A percentile compares a stretch with the other conserved stretches of the same genome.
Conservation (phyloP, 768 basidiomycete species). For the Leccinellum luteum region DNA sequence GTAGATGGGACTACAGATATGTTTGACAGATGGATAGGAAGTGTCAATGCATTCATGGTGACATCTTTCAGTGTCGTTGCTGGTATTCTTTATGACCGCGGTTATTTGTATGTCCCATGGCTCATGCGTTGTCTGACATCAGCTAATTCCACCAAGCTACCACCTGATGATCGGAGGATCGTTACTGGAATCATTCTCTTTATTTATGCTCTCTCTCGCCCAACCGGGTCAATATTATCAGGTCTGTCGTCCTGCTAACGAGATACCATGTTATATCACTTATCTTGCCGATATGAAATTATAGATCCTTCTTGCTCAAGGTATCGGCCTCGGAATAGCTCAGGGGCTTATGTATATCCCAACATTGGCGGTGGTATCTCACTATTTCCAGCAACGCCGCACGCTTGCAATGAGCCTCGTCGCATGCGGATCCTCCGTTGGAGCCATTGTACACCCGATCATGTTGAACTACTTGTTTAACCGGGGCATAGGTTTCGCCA, state of each 20-base stretch:
- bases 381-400: slow-evolving; percentile 42
- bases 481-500: slow-evolving; percentile 36
- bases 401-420: slow-evolving; percentile 45
- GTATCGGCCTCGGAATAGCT: slow-evolving; percentile 45
- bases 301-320: slow-evolving; percentile 50
- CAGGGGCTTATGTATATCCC: slow-evolving; percentile 49
- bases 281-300: background rate
- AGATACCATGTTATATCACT: background rate
- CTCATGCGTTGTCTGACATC: background rate
- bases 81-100: slow-evolving; percentile 50
- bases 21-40: slow-evolving; percentile 42
- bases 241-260: slow-evolving; percentile 22
- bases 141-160: slow-evolving; percentile 31
- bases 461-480: slow-evolving; percentile 32
- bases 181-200: slow-evolving; percentile 38
- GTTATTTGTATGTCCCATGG: slow-evolving; percentile 40
- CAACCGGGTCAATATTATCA: slow-evolving; percentile 43
- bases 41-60: slow-evolving; percentile 41
- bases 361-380: slow-evolving; percentile 39
- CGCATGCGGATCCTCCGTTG: slow-evolving; percentile 36
- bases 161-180: slow-evolving; percentile 44
- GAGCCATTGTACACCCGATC: slow-evolving; percentile 23
- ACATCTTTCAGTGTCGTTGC: slow-evolving; percentile 38
- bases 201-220: slow-evolving; percentile 46
- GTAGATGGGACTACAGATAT: background rate